phyloP scores from a whole-genome alignment of 139 green algal genomes.

The Monoraphidium neglectum region DNA sequence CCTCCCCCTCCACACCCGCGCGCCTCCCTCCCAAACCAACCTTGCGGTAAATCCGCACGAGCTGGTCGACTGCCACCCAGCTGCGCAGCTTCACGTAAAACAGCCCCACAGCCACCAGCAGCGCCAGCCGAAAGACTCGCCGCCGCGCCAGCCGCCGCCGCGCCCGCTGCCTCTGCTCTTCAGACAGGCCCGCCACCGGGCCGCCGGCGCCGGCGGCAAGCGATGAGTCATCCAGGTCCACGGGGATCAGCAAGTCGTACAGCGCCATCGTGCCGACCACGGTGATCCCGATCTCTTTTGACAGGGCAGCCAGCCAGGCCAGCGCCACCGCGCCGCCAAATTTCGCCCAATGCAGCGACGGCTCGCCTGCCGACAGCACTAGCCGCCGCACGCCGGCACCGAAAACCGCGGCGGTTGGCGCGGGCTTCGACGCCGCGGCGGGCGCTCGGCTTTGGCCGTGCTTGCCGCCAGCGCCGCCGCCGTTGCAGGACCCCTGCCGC shows the following conservation, averaged over 20 bases:
- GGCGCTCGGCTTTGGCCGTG: too few species aligned
- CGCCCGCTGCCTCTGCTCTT: not conserved
- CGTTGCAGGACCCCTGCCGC: too few species aligned
- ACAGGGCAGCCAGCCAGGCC: slow-evolving; percentile 52
- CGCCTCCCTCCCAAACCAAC: slow-evolving; percentile 22
- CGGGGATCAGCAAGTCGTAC: slow-evolving; percentile 53
- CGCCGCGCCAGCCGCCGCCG: not conserved
- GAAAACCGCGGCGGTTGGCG: not conserved
- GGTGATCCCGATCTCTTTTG: slow-evolving; percentile 86
- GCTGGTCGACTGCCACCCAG: slow-evolving; percentile 67
- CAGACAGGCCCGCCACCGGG: not conserved
- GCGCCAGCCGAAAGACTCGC: slow-evolving; percentile 31
- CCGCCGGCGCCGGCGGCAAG: too few species aligned
- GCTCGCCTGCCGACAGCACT: not conserved
- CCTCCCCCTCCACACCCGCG: not conserved
- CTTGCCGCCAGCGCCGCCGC: not conserved
- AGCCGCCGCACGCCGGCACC: not conserved
- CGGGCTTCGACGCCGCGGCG: not conserved
- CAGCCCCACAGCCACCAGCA: slow-evolving; percentile 32
- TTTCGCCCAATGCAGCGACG: slow-evolving; percentile 44
- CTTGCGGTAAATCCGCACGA: slow-evolving; percentile 81
- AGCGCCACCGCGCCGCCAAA: slow-evolving; percentile 43
- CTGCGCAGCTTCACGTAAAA: slow-evolving; percentile 52
- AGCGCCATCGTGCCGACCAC: slow-evolving; percentile 58
- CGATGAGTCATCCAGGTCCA: too few species aligned